A percentile compares a stretch with the other conserved stretches of the same genome.
These are phyloP conservation scores for Lentinula sp. DNA, from an alignment of 768 basidiomycete genomes.

Conservation along the genomic window DNA sequence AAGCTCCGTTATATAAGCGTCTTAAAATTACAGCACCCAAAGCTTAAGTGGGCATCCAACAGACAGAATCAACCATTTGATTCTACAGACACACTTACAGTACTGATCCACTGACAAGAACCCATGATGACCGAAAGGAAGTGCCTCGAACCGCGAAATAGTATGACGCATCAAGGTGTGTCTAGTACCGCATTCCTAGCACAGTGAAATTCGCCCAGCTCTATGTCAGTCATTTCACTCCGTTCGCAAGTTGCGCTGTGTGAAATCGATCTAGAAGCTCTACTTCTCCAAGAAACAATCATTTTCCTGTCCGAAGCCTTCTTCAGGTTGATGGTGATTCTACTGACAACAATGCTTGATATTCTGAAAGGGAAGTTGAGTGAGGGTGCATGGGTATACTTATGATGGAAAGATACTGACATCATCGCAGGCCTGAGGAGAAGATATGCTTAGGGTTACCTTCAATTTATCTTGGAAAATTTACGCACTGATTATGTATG, in stretches of 20 bases:
- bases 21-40: too few species aligned
- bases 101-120: too few species aligned
- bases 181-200: not conserved
- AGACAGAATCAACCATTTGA: too few species aligned
- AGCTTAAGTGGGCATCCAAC: too few species aligned
- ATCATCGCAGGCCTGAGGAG: not conserved
- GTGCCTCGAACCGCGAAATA: too few species aligned
- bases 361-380: slow-evolving; percentile 1
- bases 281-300: slow-evolving; percentile 6
- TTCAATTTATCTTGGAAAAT: not conserved
- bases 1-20: too few species aligned
- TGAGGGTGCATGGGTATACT: not conserved
- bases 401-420: not conserved
- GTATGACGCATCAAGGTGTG: not conserved
- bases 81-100: too few species aligned
- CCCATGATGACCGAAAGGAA: too few species aligned
- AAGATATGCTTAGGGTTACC: not conserved
- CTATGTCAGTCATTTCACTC: not conserved
- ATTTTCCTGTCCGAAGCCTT: slow-evolving; percentile 1
- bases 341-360: slow-evolving; percentile 14
- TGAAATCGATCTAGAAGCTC: not conserved
- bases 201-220: not conserved
- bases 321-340: slow-evolving; percentile 15
- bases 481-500: slow-evolving; percentile 8
- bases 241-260: not conserved